Percentiles rank a stretch among this genome's conserved stretches.
These are phyloP conservation scores for Trichoderma parareesei DNA, from an alignment of 495 filamentous ascomycete species.

Conservation along the genomic window DNA sequence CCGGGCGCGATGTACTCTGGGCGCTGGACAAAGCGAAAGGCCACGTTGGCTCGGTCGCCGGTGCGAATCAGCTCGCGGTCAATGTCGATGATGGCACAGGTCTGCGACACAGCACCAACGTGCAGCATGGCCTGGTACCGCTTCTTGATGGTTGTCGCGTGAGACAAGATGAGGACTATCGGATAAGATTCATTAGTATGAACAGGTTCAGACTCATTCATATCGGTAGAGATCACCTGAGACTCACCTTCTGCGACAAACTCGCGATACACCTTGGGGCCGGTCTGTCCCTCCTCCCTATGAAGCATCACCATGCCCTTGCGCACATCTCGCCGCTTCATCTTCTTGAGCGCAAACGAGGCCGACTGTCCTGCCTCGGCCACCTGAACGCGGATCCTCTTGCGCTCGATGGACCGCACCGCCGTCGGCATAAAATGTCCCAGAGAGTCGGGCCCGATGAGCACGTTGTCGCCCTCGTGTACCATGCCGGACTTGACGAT, in stretches of 20 bases:
- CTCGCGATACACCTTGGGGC: slow-evolving; percentile 78
- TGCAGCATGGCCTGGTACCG: slow-evolving; percentile 99
- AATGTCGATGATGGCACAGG: slow-evolving; percentile 94
- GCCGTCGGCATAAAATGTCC: slow-evolving; percentile 87
- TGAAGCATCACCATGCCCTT: slow-evolving; percentile 98
- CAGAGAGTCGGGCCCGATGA: slow-evolving; percentile 85
- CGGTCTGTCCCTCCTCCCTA: slow-evolving; percentile 58
- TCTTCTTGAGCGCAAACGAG: slow-evolving; percentile 78
- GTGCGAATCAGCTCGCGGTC: slow-evolving; percentile 94
- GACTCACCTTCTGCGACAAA: slow-evolving; percentile 83
- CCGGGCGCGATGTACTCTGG: slow-evolving; percentile 87
- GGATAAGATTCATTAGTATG: too few species aligned
- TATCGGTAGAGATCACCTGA: not conserved
- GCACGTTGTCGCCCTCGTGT: slow-evolving; percentile 81
- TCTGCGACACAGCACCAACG: slow-evolving; percentile 91
- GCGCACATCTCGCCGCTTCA: slow-evolving; percentile 85
- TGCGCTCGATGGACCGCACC: slow-evolving; percentile 90
- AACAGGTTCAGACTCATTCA: too few species aligned
- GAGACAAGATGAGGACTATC: slow-evolving; percentile 82
- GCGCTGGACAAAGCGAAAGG: slow-evolving; percentile 92
- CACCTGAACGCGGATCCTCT: slow-evolving; percentile 82
- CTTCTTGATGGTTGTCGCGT: slow-evolving; percentile 97
- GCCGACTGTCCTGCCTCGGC: slow-evolving; percentile 89
- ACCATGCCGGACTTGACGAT: slow-evolving; percentile 85
- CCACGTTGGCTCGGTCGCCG: slow-evolving; percentile 83